Percentiles rank a stretch among this genome's conserved stretches.
phyloP scores from a whole-genome alignment of 441 rosid species.

The Corymbia citriodora region DNA sequence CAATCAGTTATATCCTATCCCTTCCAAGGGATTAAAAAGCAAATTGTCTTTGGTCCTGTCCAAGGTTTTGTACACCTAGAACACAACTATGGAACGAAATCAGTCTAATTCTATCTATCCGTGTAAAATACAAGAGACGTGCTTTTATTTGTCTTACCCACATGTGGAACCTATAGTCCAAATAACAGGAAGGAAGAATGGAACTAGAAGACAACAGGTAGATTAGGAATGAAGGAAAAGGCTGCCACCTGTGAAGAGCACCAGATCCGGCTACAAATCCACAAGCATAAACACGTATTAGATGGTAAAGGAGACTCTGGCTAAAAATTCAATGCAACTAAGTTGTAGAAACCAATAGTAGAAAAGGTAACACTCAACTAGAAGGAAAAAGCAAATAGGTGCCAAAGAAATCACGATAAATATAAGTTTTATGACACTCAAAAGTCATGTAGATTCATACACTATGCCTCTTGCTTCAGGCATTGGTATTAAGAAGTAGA shows the following conservation, averaged over 20 bases:
- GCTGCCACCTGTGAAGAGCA: conserved; percentile 80
- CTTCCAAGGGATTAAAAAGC: not conserved
- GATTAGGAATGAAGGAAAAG: conserved; percentile 10
- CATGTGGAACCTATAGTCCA: not conserved
- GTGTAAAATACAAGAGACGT: not conserved
- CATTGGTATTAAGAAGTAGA: not conserved
- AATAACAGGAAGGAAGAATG: not conserved
- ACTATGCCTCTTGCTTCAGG: not conserved
- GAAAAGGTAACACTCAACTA: not conserved
- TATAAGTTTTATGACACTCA: not conserved
- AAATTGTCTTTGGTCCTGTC: not conserved
- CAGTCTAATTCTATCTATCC: not conserved
- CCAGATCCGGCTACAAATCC: conserved; percentile 81
- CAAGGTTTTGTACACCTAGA: not conserved
- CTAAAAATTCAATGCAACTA: not conserved
- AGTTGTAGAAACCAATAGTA: not conserved
- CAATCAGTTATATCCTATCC: not conserved
- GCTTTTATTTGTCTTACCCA: not conserved
- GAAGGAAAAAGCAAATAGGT: not conserved
- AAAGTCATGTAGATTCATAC: not conserved
- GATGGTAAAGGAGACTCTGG: not conserved
- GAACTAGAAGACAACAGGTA: not conserved
- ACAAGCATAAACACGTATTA: conserved; percentile 21
- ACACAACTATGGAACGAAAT: not conserved
- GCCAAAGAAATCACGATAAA: not conserved